phyloP scores from a whole-genome alignment of 1,284 basidiomycete species.

The Pseudozyma hubeiensis region DNA sequence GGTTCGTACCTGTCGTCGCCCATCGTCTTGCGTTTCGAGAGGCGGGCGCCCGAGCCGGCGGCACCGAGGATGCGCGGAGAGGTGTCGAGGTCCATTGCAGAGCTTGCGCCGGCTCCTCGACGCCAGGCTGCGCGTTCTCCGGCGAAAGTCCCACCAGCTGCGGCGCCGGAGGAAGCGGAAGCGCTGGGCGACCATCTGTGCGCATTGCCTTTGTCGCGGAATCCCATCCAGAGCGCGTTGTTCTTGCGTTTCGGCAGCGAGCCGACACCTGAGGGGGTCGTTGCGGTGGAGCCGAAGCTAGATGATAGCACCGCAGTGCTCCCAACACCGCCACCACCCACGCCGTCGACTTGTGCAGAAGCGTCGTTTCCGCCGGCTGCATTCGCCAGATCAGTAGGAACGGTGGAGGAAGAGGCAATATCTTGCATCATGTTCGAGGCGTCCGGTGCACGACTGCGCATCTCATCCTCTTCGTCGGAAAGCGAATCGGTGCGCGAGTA shows the following conservation, averaged over 20 bases:
- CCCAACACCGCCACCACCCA: background rate
- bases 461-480: conserved; percentile 33
- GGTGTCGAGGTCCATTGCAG: conserved; percentile 40
- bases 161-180: conserved; percentile 2
- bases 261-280: background rate
- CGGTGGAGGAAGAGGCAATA: background rate
- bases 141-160: conserved; percentile 10
- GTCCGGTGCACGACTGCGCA: conserved; percentile 7
- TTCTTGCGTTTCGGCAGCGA: conserved; percentile 44
- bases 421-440: conserved; percentile 16
- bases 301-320: conserved; percentile 3
- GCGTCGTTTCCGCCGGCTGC: background rate
- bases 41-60: conserved; percentile 12
- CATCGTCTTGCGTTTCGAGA: conserved; percentile 47
- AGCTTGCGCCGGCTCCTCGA: conserved; percentile 11
- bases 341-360: background rate
- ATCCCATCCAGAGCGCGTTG: conserved; percentile 50
- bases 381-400: background rate
- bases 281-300: conserved; percentile 11
- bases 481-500: conserved; percentile 37
- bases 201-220: conserved; percentile 37
- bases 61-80: conserved; percentile 28
- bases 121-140: conserved; percentile 33
- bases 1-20: conserved; percentile 53
- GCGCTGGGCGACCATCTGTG: conserved; percentile 43